These are phyloP conservation scores for Hypoxylon sp. DNA, from an alignment of 2,329 filamentous ascomycete genomes.

Conservation along the genomic window DNA sequence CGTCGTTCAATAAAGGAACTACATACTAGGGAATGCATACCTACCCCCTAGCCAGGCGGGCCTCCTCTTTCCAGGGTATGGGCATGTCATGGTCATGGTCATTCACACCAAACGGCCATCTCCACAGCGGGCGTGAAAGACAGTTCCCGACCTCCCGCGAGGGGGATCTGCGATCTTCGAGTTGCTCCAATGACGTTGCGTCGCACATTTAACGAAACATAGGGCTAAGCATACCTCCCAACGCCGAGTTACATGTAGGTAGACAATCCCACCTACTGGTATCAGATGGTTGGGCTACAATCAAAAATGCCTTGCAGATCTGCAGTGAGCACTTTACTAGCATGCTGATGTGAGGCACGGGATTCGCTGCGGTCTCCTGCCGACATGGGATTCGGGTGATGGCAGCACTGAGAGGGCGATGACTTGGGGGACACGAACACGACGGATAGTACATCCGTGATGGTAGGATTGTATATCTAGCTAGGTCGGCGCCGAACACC, in stretches of 20 bases:
- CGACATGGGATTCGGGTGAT: conserved; percentile 19
- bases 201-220: conserved; percentile 22
- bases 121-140: conserved; percentile 25
- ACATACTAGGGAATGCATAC: conserved; percentile 9
- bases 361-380: conserved; percentile 15
- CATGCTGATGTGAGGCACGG: conserved; percentile 33
- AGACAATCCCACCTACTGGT: conserved; percentile 20
- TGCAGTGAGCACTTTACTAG: conserved; percentile 47
- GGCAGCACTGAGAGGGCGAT: conserved; percentile 16
- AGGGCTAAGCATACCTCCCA: conserved; percentile 32
- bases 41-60: conserved; percentile 15
- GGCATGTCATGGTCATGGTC: background rate
- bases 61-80: conserved; percentile 6
- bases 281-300: conserved; percentile 18
- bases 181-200: conserved; percentile 36
- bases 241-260: conserved; percentile 21
- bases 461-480: conserved; percentile 20
- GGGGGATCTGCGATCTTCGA: conserved; percentile 31
- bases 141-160: conserved; percentile 13
- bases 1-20: conserved; percentile 21
- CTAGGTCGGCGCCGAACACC: conserved; percentile 13
- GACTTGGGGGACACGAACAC: conserved; percentile 3
- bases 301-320: conserved; percentile 42
- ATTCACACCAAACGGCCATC: conserved; percentile 22
- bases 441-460: conserved; percentile 17